These are phyloP conservation scores for Phytophthora fragariae DNA, from an alignment of 352 stramenopile genomes.

Conservation along the genomic window DNA sequence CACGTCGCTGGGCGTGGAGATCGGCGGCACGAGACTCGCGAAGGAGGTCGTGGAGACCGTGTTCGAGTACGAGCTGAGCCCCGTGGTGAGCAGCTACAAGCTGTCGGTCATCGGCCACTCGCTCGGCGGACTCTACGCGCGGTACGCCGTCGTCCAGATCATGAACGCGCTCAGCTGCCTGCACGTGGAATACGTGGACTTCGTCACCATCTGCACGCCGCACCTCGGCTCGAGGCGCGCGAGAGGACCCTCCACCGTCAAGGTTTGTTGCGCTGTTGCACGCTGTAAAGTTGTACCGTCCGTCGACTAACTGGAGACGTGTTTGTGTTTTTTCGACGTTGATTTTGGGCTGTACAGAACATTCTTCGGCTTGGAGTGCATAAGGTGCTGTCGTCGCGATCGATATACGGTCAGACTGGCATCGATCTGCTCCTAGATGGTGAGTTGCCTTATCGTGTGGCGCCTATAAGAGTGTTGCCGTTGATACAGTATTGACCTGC, in stretches of 20 bases:
- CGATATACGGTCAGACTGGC: slow-evolving; percentile 78
- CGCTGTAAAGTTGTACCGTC: not conserved
- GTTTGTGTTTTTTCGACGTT: slow-evolving; percentile 1
- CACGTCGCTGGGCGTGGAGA: slow-evolving; percentile 72
- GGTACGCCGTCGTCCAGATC: slow-evolving; percentile 72
- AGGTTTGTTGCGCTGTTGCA: slow-evolving; percentile 44
- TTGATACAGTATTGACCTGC: too few relatives aligned
- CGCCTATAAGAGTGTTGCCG: too few relatives aligned
- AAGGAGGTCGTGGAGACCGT: slow-evolving; percentile 68
- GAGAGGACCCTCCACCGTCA: slow-evolving; percentile 65
- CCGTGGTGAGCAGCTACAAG: slow-evolving; percentile 60
- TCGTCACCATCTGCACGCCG: slow-evolving; percentile 82
- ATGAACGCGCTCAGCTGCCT: slow-evolving; percentile 62
- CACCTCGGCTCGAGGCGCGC: slow-evolving; percentile 79
- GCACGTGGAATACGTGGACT: slow-evolving; percentile 75
- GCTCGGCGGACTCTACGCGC: slow-evolving; percentile 78
- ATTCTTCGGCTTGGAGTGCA: slow-evolving; percentile 77
- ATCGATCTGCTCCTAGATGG: slow-evolving; percentile 73
- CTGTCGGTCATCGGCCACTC: slow-evolving; percentile 79
- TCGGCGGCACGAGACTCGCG: slow-evolving; percentile 69
- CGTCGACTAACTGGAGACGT: slow-evolving; percentile 4
- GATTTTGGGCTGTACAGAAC: slow-evolving; percentile 46
- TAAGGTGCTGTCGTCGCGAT: slow-evolving; percentile 65
- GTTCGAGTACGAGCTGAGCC: slow-evolving; percentile 68
- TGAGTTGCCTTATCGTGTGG: slow-evolving; percentile 21